These are phyloP conservation scores for Vararia minispora DNA, from an alignment of 768 basidiomycete genomes.

Conservation along the genomic window DNA sequence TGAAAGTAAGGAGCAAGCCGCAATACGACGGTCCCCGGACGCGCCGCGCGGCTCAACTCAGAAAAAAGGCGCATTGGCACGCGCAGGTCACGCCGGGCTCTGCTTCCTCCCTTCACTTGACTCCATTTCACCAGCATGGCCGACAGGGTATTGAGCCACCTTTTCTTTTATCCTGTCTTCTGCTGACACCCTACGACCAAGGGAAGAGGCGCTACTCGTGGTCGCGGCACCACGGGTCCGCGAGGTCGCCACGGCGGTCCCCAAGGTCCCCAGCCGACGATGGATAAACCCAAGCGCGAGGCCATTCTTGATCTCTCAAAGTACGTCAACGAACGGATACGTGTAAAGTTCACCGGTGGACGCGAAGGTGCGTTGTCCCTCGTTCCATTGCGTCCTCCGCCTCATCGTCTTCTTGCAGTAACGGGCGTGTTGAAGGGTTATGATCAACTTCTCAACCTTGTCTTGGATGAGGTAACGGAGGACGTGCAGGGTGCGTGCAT, in stretches of 20 bases:
- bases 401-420: conserved; percentile 35
- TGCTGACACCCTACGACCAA: conserved; percentile 28
- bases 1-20: too few relatives aligned
- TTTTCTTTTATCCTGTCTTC: neutral
- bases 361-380: conserved; percentile 58
- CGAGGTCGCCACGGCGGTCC: conserved; percentile 41
- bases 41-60: too few relatives aligned
- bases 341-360: conserved; percentile 98
- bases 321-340: conserved; percentile 84
- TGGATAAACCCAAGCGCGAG: conserved; percentile 81
- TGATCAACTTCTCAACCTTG: conserved; percentile 93
- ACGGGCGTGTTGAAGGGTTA: conserved; percentile 90
- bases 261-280: conserved; percentile 33
- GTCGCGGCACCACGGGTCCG: conserved; percentile 32
- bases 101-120: conserved; percentile 26
- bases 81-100: conserved; percentile 56
- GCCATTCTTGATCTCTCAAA: conserved; percentile 93
- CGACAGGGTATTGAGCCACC: neutral
- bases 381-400: neutral
- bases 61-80: conserved; percentile 16
- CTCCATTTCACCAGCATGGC: neutral
- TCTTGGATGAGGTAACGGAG: conserved; percentile 92
- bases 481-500: conserved; percentile 47
- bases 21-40: too few relatives aligned
- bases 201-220: conserved; percentile 49